These are phyloP conservation scores for Vitis hybrid DNA, from an alignment of 177 flowering plant genomes.

Conservation along the genomic window DNA sequence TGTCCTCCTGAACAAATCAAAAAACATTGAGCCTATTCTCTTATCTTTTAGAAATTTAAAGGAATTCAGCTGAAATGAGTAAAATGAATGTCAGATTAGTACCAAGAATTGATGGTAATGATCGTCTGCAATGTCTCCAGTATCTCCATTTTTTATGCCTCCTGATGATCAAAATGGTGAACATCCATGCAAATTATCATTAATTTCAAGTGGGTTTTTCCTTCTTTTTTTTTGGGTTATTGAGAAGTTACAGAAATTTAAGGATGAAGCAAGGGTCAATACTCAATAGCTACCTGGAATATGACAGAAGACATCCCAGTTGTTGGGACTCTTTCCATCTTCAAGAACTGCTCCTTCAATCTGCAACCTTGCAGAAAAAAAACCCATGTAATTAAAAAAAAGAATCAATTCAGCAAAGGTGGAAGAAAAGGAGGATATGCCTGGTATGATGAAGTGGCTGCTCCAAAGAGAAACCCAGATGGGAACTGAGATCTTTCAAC, in stretches of 20 bases:
- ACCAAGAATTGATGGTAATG: slow-evolving; percentile 18
- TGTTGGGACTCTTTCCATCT: no score
- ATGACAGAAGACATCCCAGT: no score
- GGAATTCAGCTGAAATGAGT: not conserved
- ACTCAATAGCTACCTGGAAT: no score
- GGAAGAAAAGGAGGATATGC: no score
- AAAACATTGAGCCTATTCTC: not conserved
- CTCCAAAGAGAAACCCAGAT: no score
- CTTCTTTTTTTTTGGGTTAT: not conserved
- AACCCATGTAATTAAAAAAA: no score
- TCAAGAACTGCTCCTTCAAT: no score
- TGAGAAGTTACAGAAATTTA: no score
- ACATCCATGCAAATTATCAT: not conserved
- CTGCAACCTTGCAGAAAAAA: no score
- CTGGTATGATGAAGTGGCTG: no score
- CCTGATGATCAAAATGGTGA: slow-evolving; percentile 1
- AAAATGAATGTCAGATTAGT: not conserved
- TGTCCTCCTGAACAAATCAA: slow-evolving; percentile 10
- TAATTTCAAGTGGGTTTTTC: not conserved
- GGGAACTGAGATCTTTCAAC: no score
- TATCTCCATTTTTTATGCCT: slow-evolving; percentile 5
- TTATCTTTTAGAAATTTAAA: not conserved
- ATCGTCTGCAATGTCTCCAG: slow-evolving; percentile 19
- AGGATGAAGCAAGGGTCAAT: not conserved
- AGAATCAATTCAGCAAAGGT: no score